Evolutionary conservation across 805 yeast genomes (phyloP), one percentile per base, ranked within the genome.

Genomic region (Ogataea angusta): DNA sequence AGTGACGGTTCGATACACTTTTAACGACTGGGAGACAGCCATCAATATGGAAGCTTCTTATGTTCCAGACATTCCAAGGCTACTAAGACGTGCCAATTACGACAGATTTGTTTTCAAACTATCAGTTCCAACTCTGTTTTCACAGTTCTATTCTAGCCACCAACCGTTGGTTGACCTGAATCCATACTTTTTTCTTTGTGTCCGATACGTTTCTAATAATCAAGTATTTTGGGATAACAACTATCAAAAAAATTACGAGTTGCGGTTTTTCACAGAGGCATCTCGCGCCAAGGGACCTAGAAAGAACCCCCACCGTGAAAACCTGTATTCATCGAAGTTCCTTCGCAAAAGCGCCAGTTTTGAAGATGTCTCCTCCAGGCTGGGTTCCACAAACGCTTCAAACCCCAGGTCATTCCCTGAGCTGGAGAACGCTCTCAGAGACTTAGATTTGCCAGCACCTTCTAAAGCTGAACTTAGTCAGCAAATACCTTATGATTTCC

Each of bases 221-320:
- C 52, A 56, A 32, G 89, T 80, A 49, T 73, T 58, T 54, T 87
- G 95, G 95, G 96, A 87, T 60, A 87, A 85, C 64, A 88, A 87
- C 62, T 47, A 63, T 27, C 56, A 57, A 37, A 58, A 63, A 32
- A 87, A 87, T 63, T 87, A 83, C 61, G 70, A 66, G 30, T 62
- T 87, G 13, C 60, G 60, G 27, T 70, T 63, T n/a, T 37, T 43
- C 23, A 16, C 6, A 6, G 27, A 21, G 26, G 29, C 19, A 6
- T 17, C 31, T 25, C 9, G 4, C 12, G 8, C 24, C 16, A 24
- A 26, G 9, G 25, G 10, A 13, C 17, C 17, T 7, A 18, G 7
- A 8, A 9, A 13, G 3, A 13, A 14, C 6, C 14, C 41, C 6
- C 32, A 29, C 17, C 31, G 30, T 15, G 46, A 41, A 10, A 43